These are phyloP conservation scores for Leersia perrieri DNA, from an alignment of 176 grass and related monocot species.

Conservation along the genomic window DNA sequence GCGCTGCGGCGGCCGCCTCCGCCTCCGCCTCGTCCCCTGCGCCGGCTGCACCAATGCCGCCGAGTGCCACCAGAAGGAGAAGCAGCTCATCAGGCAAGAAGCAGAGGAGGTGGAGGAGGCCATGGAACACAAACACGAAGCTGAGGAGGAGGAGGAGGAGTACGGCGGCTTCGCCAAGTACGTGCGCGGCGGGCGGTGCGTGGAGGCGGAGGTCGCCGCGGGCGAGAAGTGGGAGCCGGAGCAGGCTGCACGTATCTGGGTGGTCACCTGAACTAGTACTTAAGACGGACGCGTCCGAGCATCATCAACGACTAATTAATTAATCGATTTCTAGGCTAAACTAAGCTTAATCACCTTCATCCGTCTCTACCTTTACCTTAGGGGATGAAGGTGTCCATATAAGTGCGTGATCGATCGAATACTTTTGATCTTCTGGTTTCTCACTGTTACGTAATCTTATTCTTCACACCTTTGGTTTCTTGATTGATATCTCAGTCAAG, in stretches of 20 bases:
- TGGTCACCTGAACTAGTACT: background rate
- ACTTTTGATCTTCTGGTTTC: background rate
- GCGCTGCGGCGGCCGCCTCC: conserved; percentile 61
- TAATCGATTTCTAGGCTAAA: background rate
- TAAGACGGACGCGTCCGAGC: background rate
- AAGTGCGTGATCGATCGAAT: background rate
- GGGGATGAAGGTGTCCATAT: background rate
- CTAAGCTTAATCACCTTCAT: background rate
- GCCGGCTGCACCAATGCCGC: background rate
- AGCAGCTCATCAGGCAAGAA: background rate
- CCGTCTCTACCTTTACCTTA: background rate
- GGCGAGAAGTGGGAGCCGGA: conserved; percentile 30
- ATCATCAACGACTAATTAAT: background rate
- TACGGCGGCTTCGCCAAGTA: conserved; percentile 28
- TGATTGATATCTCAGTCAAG: conserved; percentile 3
- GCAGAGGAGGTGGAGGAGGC: background rate
- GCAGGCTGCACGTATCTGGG: conserved; percentile 13
- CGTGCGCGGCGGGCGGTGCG: conserved; percentile 39
- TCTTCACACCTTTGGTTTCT: background rate
- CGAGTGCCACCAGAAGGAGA: conserved; percentile 10
- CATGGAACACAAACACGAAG: background rate
- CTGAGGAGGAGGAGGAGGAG: background rate
- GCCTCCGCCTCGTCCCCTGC: conserved; percentile 31
- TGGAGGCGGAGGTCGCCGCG: conserved; percentile 25
- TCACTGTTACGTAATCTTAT: background rate